Base-by-base conservation (phyloP, 2,329 filamentous ascomycete genomes). In the Hypoxylon sp. region DNA sequence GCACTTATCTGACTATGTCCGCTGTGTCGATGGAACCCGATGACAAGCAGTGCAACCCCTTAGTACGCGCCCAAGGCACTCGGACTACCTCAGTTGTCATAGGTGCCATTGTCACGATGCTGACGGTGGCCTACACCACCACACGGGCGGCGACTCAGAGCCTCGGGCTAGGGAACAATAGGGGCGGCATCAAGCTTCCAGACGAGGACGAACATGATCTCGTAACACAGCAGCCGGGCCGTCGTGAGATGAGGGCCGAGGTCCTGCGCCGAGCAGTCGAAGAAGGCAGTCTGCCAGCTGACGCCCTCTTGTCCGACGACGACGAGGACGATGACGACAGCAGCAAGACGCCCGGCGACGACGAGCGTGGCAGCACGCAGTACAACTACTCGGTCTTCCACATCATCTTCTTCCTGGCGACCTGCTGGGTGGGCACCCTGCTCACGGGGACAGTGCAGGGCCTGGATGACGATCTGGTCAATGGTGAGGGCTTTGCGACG, bases 1-100 rank as follows among this genome's bases (percentile, higher is more conserved):
- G 96, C 87, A 98, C 96, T 44, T 99, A 99, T 77, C 87, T 99
- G 58, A 99, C 96, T 71, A 93, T 99, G 89, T 97, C 94, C 2
- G 96, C 96, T 24, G 96, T 99, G 0, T 97, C 93, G 58, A 98
- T 99, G 96, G 95, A 99, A 74, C 96, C 96, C 0, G 95, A 98
- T 78, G 82, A 97, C 82, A 91, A 92, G 72, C 87, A 92, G 70
- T 99, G 96, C 87, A 99, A 99, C 79, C 96, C 96, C 7, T 85
- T 99, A 30, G 85, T 97, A 65, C 89, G 87, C 55, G 94, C 93
- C 6, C 91, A 92, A 67, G 93, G 93, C 64, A 96, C 95, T 8
- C 89, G 96, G 66, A 96, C 92, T 6, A 96, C 93, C 1, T 97
- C 93, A 26, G 89, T 98, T 64, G 88, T 99, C 50, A 87, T 99